Percentiles rank a stretch among this genome's conserved stretches.
These are phyloP conservation scores for Phaffia australis DNA, from an alignment of 768 basidiomycete species.

Conservation along the genomic window DNA sequence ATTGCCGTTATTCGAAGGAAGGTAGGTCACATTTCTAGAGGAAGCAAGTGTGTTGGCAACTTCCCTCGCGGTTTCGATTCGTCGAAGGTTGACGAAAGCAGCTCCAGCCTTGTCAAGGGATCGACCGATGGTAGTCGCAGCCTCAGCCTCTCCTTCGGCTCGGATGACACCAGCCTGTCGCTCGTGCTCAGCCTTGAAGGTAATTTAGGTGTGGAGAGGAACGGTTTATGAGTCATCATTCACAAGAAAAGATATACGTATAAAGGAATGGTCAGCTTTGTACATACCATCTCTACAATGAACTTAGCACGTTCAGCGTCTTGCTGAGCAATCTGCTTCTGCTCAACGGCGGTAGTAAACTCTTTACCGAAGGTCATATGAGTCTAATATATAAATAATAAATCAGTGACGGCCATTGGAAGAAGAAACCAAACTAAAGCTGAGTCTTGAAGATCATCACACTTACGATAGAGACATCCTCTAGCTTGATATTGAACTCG, in stretches of 20 bases:
- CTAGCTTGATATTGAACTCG: conserved; percentile 89
- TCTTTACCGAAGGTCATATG: conserved; percentile 43
- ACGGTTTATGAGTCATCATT: background rate
- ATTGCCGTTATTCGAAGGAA: conserved; percentile 68
- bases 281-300: conserved; percentile 85
- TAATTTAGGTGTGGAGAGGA: conserved; percentile 13
- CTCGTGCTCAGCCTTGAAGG: conserved; percentile 84
- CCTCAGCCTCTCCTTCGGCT: conserved; percentile 97
- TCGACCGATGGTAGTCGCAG: conserved; percentile 79
- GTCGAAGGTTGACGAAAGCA: conserved; percentile 84
- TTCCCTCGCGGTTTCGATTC: conserved; percentile 96
- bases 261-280: background rate
- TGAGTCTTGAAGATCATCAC: background rate
- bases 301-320: conserved; percentile 99
- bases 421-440: too few species aligned
- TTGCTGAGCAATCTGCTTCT: conserved; percentile 99
- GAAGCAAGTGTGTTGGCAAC: conserved; percentile 70
- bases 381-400: conserved; percentile 31
- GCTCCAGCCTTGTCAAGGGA: conserved; percentile 90
- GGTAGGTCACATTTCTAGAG: conserved; percentile 64
- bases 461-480: conserved; percentile 82
- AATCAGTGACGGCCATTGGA: too few species aligned
- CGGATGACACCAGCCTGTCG: conserved; percentile 95
- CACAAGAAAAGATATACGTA: background rate
- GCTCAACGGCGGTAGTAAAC: conserved; percentile 71